These are phyloP conservation scores for Aspergillus pseudoterreus DNA, from an alignment of 2,329 filamentous ascomycete genomes.

Conservation along the genomic window DNA sequence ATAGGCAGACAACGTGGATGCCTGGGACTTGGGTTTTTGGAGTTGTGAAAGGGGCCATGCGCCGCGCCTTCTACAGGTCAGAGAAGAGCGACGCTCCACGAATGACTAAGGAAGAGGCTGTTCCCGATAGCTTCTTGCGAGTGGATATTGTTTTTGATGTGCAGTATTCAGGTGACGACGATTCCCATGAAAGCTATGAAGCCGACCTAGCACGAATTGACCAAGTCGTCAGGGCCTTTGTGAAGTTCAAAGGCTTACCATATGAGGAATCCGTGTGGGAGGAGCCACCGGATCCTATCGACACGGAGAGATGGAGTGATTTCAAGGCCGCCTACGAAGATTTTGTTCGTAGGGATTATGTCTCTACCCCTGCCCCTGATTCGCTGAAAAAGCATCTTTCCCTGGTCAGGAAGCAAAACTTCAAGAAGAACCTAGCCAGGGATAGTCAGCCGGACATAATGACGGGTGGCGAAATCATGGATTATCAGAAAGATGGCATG, in stretches of 20 bases:
- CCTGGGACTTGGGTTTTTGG: slow-evolving; percentile 86
- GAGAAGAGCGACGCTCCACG: slow-evolving; percentile 60
- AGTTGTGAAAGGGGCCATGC: slow-evolving; percentile 59
- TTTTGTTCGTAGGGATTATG: slow-evolving; percentile 75
- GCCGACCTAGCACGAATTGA: slow-evolving; percentile 69
- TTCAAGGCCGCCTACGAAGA: slow-evolving; percentile 83
- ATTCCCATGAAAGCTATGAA: slow-evolving; percentile 53
- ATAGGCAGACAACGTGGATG: slow-evolving; percentile 81
- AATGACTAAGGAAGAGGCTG: slow-evolving; percentile 70
- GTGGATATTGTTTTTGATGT: slow-evolving; percentile 88
- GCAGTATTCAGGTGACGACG: slow-evolving; percentile 57
- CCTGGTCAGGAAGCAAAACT: slow-evolving; percentile 62
- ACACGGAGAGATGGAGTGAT: slow-evolving; percentile 66
- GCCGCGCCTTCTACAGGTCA: slow-evolving; percentile 71
- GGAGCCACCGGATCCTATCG: slow-evolving; percentile 62
- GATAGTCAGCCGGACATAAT: slow-evolving; percentile 70
- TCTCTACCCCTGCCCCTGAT: slow-evolving; percentile 53
- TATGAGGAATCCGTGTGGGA: slow-evolving; percentile 95
- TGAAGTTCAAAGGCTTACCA: slow-evolving; percentile 88
- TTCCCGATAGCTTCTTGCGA: slow-evolving; percentile 80
- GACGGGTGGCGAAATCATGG: slow-evolving; percentile 79
- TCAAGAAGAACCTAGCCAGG: slow-evolving; percentile 63
- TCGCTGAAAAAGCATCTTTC: slow-evolving; percentile 66
- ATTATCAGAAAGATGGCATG: slow-evolving; percentile 85
- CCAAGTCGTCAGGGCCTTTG: slow-evolving; percentile 68